Base-by-base conservation (phyloP, 2,329 filamentous ascomycete species). In the Ophiostoma ips region DNA sequence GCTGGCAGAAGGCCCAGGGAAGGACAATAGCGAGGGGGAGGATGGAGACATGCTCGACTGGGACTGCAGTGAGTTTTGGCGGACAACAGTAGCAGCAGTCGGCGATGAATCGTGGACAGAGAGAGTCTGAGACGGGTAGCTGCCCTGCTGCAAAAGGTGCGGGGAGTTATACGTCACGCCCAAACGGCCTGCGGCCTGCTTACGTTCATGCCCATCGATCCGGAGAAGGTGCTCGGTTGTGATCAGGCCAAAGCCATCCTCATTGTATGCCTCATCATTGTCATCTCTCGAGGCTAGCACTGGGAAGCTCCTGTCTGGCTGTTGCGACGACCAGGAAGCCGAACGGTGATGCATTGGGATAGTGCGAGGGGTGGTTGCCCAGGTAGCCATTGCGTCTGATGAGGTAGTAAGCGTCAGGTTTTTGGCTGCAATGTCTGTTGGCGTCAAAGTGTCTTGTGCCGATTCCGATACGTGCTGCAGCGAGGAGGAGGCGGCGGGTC, bases 141-240 rank as follows among this genome's bases (percentile, higher is more conserved):
- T 16, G 9, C 34, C 48, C 9, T 46, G 16, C 16, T 50, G 45
- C 15, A 53, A 24, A 11, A 59, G 48, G 2, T 57, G 52, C 8
- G 63, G 61, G n/a, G 68, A 62, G 19, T 73, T 55, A 48, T 68
- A 66, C 56, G 71, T 62, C 30, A 63, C 62, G 13, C 63, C 64
- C 63, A 72, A 69, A 31, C 64, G 63, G 5, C 63, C 57, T 24
- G 65, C 65, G 28, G 72, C 58, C 3, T 54, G 59, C 46, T 75
- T 72, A 55, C 59, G 57, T 13, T 60, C 57, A 15, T 59, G 57
- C 31, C 59, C 59, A 54, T 71, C 68, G n/a, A 73, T 64, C 35
- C 67, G 64, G 56, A 79, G 66, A 18, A 79, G 64, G 41, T 78
- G 74, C 12, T 64, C 64, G 1, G 76, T 79, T 0, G 73, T 75